Conservation (phyloP, 2,329 filamentous ascomycete genomes). For the Talaromyces sp. region DNA sequence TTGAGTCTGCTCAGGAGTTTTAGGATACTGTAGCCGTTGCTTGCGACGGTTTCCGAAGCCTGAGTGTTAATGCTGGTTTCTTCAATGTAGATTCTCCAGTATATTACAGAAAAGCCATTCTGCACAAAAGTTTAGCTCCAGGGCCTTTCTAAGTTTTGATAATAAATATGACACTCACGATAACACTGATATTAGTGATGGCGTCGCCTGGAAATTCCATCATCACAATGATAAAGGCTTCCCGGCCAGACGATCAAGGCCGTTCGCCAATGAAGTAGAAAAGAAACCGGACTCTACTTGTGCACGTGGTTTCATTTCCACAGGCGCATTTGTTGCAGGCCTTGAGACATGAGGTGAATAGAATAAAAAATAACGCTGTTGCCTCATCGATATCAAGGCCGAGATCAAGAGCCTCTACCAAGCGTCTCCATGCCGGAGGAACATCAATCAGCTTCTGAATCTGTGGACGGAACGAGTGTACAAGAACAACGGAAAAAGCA, state of each 20-base stretch:
- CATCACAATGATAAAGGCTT: conserved; percentile 20
- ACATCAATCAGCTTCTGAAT: not conserved
- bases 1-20: conserved; percentile 36
- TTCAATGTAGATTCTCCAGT: conserved; percentile 40
- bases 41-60: conserved; percentile 25
- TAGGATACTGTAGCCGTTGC: conserved; percentile 33
- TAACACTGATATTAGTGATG: conserved; percentile 37
- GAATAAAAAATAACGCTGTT: not conserved
- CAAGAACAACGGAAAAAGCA: not conserved
- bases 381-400: not conserved
- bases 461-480: not conserved
- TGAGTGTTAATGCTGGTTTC: conserved; percentile 24
- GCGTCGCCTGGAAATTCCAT: conserved; percentile 42
- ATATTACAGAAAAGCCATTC: conserved; percentile 39
- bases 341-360: conserved; percentile 5
- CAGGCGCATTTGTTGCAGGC: conserved; percentile 3
- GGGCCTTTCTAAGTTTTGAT: not conserved
- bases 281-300: conserved; percentile 18
- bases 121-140: conserved; percentile 21
- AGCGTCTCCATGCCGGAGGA: conserved; percentile 6
- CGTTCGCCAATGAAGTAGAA: conserved; percentile 20
- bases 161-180: conserved; percentile 29
- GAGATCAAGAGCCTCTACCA: not conserved
- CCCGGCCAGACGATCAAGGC: conserved; percentile 12
- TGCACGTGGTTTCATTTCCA: conserved; percentile 32